A percentile compares a stretch with the other conserved stretches of the same genome.
Conservation (phyloP, 1,284 basidiomycete genomes). For the Cutaneotrichosporon cavernicola region DNA sequence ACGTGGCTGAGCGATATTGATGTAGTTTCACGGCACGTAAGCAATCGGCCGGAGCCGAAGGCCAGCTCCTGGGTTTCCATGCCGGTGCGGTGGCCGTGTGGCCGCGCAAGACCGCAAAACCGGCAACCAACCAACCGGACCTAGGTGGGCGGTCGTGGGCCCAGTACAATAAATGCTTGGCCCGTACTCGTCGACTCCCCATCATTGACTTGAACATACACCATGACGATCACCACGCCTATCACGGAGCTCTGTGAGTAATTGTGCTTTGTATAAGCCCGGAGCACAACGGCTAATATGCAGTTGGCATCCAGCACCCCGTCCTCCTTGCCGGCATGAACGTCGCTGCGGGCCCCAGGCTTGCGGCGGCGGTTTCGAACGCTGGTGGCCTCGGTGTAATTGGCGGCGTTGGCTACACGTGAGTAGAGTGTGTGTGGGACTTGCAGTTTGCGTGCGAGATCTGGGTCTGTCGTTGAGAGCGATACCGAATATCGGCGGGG, state of each 20-base stretch:
- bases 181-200: background rate
- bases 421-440: constrained; percentile 38
- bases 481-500: no score
- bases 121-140: background rate
- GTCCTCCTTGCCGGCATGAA: constrained; percentile 82
- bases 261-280: background rate
- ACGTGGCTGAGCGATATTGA: background rate
- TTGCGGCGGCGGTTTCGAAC: constrained; percentile 71
- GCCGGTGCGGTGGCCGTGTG: background rate
- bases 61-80: background rate
- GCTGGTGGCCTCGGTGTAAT: constrained; percentile 84
- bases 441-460: background rate
- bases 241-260: constrained; percentile 68
- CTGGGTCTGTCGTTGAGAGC: background rate
- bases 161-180: background rate
- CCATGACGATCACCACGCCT: constrained; percentile 59
- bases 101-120: background rate
- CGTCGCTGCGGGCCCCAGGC: constrained; percentile 78
- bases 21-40: background rate
- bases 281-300: background rate
- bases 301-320: constrained; percentile 77
- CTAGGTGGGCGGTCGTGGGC: background rate
- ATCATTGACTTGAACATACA: constrained; percentile 10
- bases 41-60: constrained; percentile 1
- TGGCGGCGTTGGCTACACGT: constrained; percentile 76